Conservation (phyloP, 1,139 yeast genomes). For the Hansenula sp. region DNA sequence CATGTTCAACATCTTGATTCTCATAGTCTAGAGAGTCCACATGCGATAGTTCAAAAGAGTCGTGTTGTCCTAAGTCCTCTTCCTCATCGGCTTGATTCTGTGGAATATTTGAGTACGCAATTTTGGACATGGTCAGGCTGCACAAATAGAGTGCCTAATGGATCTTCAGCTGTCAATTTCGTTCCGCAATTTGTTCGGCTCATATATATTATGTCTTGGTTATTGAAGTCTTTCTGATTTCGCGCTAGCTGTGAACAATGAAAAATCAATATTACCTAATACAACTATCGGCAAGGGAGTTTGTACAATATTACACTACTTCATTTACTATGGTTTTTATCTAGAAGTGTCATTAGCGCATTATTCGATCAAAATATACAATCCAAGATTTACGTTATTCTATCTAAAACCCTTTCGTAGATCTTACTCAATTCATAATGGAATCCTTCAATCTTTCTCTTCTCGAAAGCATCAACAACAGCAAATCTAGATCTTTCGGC, state of each 20-base stretch:
- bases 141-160: too few species aligned
- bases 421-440: conserved; percentile 17
- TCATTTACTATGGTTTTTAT: too few species aligned
- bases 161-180: too few species aligned
- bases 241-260: too few species aligned
- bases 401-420: conserved; percentile 17
- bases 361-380: too few species aligned
- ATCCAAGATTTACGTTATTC: conserved; percentile 7
- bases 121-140: background rate
- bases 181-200: too few species aligned
- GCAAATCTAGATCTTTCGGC: conserved; percentile 18
- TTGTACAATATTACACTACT: too few species aligned
- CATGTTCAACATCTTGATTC: conserved; percentile 3
- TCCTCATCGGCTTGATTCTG: conserved; percentile 1
- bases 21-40: conserved; percentile 22
- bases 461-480: conserved; percentile 11
- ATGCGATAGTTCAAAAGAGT: conserved; percentile 14
- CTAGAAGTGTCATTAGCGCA: too few species aligned
- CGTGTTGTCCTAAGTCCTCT: conserved; percentile 3
- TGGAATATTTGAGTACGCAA: conserved; percentile 8
- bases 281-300: too few species aligned
- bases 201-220: too few species aligned
- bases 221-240: too few species aligned
- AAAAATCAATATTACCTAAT: too few species aligned
- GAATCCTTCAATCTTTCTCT: conserved; percentile 11